A percentile compares a stretch with the other conserved stretches of the same genome.
phyloP scores from a whole-genome alignment of 2,329 filamentous ascomycete genomes.

The Hypoxylon sp. region DNA sequence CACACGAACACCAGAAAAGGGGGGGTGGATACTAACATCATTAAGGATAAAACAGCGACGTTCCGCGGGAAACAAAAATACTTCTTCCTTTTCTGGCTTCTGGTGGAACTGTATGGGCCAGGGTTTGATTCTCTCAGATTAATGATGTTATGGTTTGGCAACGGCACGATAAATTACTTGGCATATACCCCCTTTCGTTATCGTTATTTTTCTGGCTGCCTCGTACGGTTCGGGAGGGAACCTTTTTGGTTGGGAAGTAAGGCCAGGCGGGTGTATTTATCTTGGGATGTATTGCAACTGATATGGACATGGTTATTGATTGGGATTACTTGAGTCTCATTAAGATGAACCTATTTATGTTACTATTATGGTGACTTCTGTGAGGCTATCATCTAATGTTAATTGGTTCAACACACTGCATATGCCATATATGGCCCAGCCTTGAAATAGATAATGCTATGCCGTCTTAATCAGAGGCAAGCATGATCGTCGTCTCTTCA shows the following conservation, averaged over 20 bases:
- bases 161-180: slow-evolving; percentile 33
- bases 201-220: slow-evolving; percentile 2
- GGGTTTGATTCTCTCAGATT: slow-evolving; percentile 15
- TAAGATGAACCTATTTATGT: too few relatives aligned
- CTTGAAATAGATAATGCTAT: too few relatives aligned
- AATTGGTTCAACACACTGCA: not conserved
- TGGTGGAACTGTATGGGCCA: slow-evolving; percentile 3
- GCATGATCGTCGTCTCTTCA: slow-evolving; percentile 4
- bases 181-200: slow-evolving; percentile 37
- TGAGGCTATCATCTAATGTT: not conserved
- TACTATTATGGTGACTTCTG: not conserved
- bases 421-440: not conserved
- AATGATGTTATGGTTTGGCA: slow-evolving; percentile 34
- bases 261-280: slow-evolving; percentile 23
- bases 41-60: slow-evolving; percentile 9
- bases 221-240: slow-evolving; percentile 25
- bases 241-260: slow-evolving; percentile 9
- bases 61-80: not conserved
- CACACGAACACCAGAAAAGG: not conserved
- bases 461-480: not conserved
- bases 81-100: slow-evolving; percentile 3
- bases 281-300: slow-evolving; percentile 1
- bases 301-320: not conserved
- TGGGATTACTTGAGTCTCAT: not conserved
- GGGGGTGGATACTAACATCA: slow-evolving; percentile 9